Base-by-base conservation (phyloP, 495 filamentous ascomycete species). In the Aspergillus coremiiformis region DNA sequence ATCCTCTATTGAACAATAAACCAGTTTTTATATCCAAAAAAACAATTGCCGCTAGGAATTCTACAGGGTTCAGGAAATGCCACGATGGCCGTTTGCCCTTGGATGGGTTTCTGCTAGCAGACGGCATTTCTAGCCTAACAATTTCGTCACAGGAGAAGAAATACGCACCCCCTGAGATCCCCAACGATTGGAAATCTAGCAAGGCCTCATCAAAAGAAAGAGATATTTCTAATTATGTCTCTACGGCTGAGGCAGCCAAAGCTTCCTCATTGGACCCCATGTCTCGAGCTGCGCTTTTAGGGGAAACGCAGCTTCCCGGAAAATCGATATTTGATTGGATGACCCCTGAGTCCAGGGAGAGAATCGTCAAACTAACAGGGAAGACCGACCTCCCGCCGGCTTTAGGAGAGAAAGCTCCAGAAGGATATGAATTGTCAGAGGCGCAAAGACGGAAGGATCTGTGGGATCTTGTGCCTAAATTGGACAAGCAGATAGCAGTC, bases 271-370 rank as follows among this genome's bases (percentile, higher is more conserved):
- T 96, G 8, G 81, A 95, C 65, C 86, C 92, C 4, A 85, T 78
- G 54, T 73, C 89, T 24, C 80, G 93, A 56, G 93, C 90, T 10
- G 82, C 84, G 14, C 72, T 95, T 10, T 74, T 98, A 0, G 90
- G 90, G 17, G 92, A 97, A 66, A 73, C 80, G 23, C 80, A 84
- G 37, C 72, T 98, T 1, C 91, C 90, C 4, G 86, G 89, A 9
- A 96, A 96, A 66, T 97, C 93, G 1, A 84, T 98, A 29, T 98
- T 97, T 64, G 90, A 96, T 66, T 97, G 85, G 72, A 80, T 98
- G 68, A 86, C 89, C 0, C 78, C 90, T 1, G 81, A 86, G 33
- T 83, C 88, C 7, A 83, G 93, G 56, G 84, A 89, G 41, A 81
- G 82, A 20, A 78, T 98, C 53, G 89, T 77, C 14, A 75, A 83